Conservation (phyloP, 2,329 filamentous ascomycete genomes). For the Aspergillus fructus region DNA sequence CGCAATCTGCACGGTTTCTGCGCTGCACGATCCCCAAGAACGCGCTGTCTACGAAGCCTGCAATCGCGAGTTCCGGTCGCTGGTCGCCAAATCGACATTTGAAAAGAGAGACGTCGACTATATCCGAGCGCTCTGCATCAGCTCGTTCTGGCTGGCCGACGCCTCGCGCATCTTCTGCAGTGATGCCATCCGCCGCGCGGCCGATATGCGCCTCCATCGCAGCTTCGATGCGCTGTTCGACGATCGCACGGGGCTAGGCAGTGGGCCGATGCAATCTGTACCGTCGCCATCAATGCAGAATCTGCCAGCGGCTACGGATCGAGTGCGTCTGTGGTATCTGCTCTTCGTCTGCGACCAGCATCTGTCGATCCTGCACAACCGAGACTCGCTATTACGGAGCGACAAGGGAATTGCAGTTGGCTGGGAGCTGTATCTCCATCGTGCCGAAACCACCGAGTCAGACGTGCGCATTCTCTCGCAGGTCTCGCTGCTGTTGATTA, state of each 20-base stretch:
- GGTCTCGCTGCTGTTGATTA: conserved; percentile 35
- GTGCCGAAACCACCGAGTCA: conserved; percentile 32
- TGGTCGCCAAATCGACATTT: conserved; percentile 49
- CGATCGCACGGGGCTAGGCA: neutral
- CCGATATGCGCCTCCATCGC: conserved; percentile 33
- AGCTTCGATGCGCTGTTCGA: conserved; percentile 38
- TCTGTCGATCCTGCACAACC: conserved; percentile 37
- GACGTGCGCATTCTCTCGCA: conserved; percentile 36
- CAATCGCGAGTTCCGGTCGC: conserved; percentile 47
- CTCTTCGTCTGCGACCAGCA: conserved; percentile 40
- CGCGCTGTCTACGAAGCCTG: conserved; percentile 36
- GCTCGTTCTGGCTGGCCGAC: conserved; percentile 54
- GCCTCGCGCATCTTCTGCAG: conserved; percentile 42
- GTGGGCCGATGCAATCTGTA: neutral
- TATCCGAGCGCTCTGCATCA: conserved; percentile 51
- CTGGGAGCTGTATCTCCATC: conserved; percentile 34
- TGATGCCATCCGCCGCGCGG: conserved; percentile 31
- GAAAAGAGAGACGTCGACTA: conserved; percentile 48
- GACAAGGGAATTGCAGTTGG: conserved; percentile 37
- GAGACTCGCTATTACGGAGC: conserved; percentile 34
- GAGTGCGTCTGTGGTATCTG: conserved; percentile 36
- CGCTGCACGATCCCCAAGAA: conserved; percentile 43
- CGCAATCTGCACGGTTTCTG: conserved; percentile 48
- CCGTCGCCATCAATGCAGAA: neutral
- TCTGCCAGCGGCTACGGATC: conserved; percentile 21